Conservation (phyloP, 2,329 filamentous ascomycete species). For the Cercospora nicotianae region DNA sequence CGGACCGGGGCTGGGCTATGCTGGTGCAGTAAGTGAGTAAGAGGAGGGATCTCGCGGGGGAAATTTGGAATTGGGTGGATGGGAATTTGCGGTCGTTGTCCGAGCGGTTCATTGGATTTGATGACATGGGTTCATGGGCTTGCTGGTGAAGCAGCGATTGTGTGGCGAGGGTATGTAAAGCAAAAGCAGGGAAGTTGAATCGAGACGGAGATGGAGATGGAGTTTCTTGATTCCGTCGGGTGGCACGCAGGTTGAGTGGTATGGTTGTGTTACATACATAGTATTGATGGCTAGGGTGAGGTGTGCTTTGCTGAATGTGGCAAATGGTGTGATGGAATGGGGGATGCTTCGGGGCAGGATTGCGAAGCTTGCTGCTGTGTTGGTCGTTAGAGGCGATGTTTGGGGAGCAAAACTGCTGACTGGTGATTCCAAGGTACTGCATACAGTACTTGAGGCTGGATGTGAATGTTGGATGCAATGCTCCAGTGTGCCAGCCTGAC, state of each 20-base stretch:
- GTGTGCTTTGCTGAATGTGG: background rate
- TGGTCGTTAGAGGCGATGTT: background rate
- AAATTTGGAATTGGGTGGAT: background rate
- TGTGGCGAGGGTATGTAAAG: background rate
- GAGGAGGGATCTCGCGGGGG: background rate
- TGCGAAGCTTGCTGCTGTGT: background rate
- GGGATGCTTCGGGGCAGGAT: background rate
- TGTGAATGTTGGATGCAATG: background rate
- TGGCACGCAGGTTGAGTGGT: background rate
- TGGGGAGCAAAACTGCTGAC: background rate
- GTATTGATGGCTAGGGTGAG: background rate
- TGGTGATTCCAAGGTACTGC: too few species aligned
- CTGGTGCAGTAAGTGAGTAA: background rate
- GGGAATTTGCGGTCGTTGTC: background rate
- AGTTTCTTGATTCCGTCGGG: background rate
- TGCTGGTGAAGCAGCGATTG: background rate
- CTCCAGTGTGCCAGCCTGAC: background rate
- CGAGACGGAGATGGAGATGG: background rate
- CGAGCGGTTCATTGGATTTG: background rate
- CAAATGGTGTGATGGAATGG: background rate
- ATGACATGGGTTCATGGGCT: background rate
- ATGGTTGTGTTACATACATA: background rate
- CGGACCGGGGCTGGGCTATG: background rate
- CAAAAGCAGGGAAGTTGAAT: background rate
- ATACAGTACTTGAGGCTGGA: too few species aligned